Base-by-base conservation (phyloP, 805 yeast genomes). In the Yamadazyma nakazawae region DNA sequence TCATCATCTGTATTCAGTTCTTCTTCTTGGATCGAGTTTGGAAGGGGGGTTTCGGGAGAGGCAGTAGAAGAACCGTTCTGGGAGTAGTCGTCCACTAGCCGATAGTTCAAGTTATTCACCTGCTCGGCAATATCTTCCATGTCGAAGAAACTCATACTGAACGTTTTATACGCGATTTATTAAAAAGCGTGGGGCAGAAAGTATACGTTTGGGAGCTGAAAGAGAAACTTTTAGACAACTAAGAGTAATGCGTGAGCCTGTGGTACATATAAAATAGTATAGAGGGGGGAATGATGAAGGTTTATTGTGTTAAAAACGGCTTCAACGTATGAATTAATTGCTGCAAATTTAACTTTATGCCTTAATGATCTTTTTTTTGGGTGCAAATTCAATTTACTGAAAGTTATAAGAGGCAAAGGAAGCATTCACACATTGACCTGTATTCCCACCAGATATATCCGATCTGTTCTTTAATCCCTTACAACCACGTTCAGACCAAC, bases 101-200 rank as follows among this genome's bases (percentile, higher is more conserved):
- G 36, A 28, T 49, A 49, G 47, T 52, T 49, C 42, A 52, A 47
- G 11, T 35, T 43, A 17, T 30, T 37, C 14, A 48, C 40, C 36
- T 46, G 49, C 31, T 49, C 54, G 17, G 45, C 37, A 9, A 51
- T 43, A 41, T 52, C 55, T 32, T 52, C 55, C 55, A 52, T 52
- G 37, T 52, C 45, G 40, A 52, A 52, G 16, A 52, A 8, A 31
- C 40, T 45, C 47, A 45, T 45, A 16, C 37, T 34, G 16, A 41
- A 34, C 37, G 43, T 41, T 41, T 41, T 11, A 28, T 11, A 28
- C 32, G 32, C 32, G 32, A 28, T 28, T 28, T 12, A 28, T 28
- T 28, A 28, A 28, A 28, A 28, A 28, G 32, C 32, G 32, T 28
- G 32, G 32, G 32, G 32, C n/a, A 28, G n/a, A 13, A 28, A 28